Base-by-base conservation (phyloP, 768 basidiomycete genomes). In the Gymnopilus dilepis region DNA sequence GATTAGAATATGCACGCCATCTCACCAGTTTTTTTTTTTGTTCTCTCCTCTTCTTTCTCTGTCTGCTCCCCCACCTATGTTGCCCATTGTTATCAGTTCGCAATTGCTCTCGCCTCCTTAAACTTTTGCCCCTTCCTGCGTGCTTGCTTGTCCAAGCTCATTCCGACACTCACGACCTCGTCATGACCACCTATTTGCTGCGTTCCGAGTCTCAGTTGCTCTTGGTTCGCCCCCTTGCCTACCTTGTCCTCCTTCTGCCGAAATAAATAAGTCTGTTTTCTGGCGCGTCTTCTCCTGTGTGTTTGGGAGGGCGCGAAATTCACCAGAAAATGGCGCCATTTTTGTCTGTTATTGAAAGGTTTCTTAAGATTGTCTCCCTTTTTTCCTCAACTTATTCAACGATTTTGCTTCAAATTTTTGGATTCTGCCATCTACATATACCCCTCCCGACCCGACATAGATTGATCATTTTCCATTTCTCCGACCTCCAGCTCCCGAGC, bases 1-100 rank as follows among this genome's bases (percentile, higher is more conserved):
- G 84, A 87, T 83, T 88, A 89, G 86, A 89, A 30, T 81, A 88
- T 86, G 83, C 84, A 73, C 75, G 71, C 76, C 54, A 38, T 60
- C 56, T 62, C 71, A 26, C 15, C 45, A 48, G 26, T 17, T 50
- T 50, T 37, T 34, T 37, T 37, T 37, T 9, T 37, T 37, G 11
- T 15, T 37, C 34, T 8, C 34, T 65, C 60, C 69, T 60, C 73
- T 76, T 71, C 24, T 45, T 21, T 24, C 43, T 45, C 72, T 69
- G 73, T 65, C 61, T 69, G 59, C 72, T 76, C 71, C 73, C 67
- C 64, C 55, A 67, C 69, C 61, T 69, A 66, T 72, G 60, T 62
- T 73, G 64, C 71, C 65, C 54, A 58, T 69, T 74, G 70, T 70
- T 75, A 62, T 73, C 70, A 38, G 56, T 68, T 69, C 65, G 60